These are phyloP conservation scores for Nyctanthes arbortristis DNA, from an alignment of 257 asterid species.

Conservation along the genomic window DNA sequence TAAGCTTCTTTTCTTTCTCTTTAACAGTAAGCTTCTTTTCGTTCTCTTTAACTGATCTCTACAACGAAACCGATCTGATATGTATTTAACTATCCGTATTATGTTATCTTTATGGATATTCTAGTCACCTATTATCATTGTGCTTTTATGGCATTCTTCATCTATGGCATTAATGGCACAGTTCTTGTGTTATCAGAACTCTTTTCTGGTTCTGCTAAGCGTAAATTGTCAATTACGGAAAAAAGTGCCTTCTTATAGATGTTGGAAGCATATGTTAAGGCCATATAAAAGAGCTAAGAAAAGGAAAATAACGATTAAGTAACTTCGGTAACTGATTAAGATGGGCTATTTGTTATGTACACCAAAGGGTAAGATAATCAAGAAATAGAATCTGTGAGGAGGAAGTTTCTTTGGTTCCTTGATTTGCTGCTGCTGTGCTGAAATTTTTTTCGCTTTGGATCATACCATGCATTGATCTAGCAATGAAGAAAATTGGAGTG, in stretches of 20 bases:
- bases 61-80: background rate
- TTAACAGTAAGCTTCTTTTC: too few relatives aligned
- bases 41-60: conserved; percentile 11
- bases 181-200: background rate
- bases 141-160: background rate
- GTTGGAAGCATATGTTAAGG: background rate
- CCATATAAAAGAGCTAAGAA: background rate
- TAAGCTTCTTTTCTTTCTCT: background rate
- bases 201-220: background rate
- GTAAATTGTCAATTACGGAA: background rate
- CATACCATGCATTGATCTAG: background rate
- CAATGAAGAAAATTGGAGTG: background rate
- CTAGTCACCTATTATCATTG: background rate
- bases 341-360: background rate
- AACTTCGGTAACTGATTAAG: background rate
- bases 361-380: background rate
- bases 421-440: background rate
- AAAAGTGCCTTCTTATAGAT: background rate
- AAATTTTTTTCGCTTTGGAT: background rate
- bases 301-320: background rate
- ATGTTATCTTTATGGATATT: background rate
- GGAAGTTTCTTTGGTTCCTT: background rate
- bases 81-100: background rate
- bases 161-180: background rate
- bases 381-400: background rate